Evolutionary conservation across 352 stramenopile genomes (phyloP).

Genomic region (Phytophthora vignae): DNA sequence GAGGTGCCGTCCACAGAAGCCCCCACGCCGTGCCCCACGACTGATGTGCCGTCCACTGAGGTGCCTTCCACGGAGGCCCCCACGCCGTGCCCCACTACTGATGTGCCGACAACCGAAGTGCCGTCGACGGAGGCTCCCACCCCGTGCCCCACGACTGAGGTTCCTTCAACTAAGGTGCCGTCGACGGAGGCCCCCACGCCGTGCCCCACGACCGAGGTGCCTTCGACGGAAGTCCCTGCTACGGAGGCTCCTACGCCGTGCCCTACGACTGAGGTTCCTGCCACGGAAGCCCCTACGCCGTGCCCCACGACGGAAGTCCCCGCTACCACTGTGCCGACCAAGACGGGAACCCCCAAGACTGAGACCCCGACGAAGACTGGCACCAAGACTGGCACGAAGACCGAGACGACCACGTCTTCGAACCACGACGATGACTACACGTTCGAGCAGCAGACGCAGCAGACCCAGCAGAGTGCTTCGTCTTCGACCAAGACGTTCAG

Average conservation of each 20-base stretch:
- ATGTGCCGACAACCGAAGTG: constrained; percentile 3
- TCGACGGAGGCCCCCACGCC: constrained; percentile 15
- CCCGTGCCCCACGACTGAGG: constrained; percentile 21
- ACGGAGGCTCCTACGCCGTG: constrained; percentile 19
- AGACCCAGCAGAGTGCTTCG: constrained; percentile 28
- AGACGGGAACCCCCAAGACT: constrained; percentile 15
- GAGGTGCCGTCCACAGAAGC: constrained; percentile 10
- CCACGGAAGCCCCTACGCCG: constrained; percentile 17
- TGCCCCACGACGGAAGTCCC: constrained; percentile 8
- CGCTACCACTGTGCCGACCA: constrained; percentile 3
- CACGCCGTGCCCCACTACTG: constrained; percentile 27
- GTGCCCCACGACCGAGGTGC: constrained; percentile 15
- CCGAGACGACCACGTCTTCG: constrained; percentile 24
- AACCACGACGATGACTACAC: constrained; percentile 29
- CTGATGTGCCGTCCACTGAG: constrained; percentile 10
- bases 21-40: constrained; percentile 24
- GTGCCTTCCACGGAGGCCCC: constrained; percentile 4
- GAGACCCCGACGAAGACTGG: constrained; percentile 10
- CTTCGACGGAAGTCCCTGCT: constrained; percentile 1
- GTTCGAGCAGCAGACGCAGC: constrained; percentile 21
- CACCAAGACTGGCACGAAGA: constrained; percentile 15
- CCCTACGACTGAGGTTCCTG: constrained; percentile 18
- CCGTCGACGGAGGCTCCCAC: constrained; percentile 15
- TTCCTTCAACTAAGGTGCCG: constrained; percentile 1
- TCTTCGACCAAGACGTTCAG: constrained; percentile 32